These are phyloP conservation scores for Chaetothyriales sp. DNA, from an alignment of 2,329 filamentous ascomycete species.

Conservation along the genomic window DNA sequence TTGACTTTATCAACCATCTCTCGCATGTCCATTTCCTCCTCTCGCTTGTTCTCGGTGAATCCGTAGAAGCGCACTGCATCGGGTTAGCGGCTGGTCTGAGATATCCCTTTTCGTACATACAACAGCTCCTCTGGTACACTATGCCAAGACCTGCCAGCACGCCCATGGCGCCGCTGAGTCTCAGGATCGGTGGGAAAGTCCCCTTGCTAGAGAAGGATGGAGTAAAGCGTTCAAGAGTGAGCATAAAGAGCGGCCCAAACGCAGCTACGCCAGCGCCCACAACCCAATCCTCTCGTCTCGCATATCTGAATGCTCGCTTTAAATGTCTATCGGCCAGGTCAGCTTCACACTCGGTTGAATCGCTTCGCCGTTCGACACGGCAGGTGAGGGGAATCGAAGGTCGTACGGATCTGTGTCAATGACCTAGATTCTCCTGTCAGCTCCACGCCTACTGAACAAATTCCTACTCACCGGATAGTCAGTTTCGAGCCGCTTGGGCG, in stretches of 20 bases:
- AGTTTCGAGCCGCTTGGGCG: conserved; percentile 65
- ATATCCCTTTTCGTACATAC: conserved; percentile 42
- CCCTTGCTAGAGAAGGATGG: conserved; percentile 74
- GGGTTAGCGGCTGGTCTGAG: not conserved
- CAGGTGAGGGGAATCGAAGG: conserved; percentile 7
- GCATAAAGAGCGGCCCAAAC: conserved; percentile 60
- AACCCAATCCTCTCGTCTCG: conserved; percentile 69
- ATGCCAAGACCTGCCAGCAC: conserved; percentile 66
- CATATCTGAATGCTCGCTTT: conserved; percentile 77
- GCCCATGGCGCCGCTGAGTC: conserved; percentile 60
- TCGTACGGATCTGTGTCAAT: conserved; percentile 98
- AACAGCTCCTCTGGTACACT: conserved; percentile 68
- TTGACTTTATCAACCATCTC: conserved; percentile 98
- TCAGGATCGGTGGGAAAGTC: conserved; percentile 71
- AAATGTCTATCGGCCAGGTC: conserved; percentile 44
- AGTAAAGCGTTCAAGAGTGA: conserved; percentile 67
- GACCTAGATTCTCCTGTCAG: conserved; percentile 48
- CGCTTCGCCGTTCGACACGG: not conserved
- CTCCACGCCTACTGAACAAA: conserved; percentile 4
- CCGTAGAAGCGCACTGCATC: conserved; percentile 81
- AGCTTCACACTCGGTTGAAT: not conserved
- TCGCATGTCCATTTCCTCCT: conserved; percentile 90
- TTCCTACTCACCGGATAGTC: conserved; percentile 65
- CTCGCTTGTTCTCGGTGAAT: conserved; percentile 78
- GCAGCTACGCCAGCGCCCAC: conserved; percentile 54